These are phyloP conservation scores for Aspergillus novoparasiticus DNA, from an alignment of 2,329 filamentous ascomycete genomes.

Conservation along the genomic window DNA sequence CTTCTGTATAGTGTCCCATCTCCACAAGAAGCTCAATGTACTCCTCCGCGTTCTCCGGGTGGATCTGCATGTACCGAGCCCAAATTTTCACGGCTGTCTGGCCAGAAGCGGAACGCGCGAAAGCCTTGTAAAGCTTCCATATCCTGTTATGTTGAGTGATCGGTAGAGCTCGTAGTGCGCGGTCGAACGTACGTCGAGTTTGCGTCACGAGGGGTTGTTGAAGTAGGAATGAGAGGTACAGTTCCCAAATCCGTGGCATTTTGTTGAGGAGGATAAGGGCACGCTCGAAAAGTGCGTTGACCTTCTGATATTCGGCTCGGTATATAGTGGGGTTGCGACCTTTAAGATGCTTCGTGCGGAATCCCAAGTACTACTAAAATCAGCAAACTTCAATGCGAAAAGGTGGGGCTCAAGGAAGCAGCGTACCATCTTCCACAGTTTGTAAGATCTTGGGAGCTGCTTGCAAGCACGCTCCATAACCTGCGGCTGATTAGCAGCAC, in stretches of 20 bases:
- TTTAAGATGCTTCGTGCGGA: conserved; percentile 78
- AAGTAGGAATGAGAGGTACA: conserved; percentile 89
- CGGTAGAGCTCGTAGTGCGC: conserved; percentile 85
- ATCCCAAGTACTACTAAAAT: conserved; percentile 71
- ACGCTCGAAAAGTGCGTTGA: conserved; percentile 91
- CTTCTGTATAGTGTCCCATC: conserved; percentile 83
- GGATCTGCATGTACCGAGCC: conserved; percentile 94
- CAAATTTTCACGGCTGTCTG: conserved; percentile 91
- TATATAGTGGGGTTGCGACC: conserved; percentile 82
- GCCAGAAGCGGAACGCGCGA: conserved; percentile 87
- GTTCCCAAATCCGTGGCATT: conserved; percentile 98
- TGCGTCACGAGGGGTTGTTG: conserved; percentile 88
- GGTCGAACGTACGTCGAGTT: conserved; percentile 86
- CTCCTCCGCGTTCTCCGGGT: conserved; percentile 92
- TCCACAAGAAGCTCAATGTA: conserved; percentile 88
- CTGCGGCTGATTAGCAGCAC: conserved; percentile 28
- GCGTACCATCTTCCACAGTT: conserved; percentile 90
- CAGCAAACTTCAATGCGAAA: conserved; percentile 16
- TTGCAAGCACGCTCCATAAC: conserved; percentile 88
- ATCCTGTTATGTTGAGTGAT: conserved; percentile 95
- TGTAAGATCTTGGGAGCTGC: conserved; percentile 91
- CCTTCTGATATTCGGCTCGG: conserved; percentile 81
- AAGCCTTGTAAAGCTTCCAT: conserved; percentile 88
- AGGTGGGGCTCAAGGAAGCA: conserved; percentile 10
- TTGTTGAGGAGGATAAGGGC: conserved; percentile 94